Base-by-base conservation (phyloP, 1,284 basidiomycete genomes). In the Puccinia coronata region DNA sequence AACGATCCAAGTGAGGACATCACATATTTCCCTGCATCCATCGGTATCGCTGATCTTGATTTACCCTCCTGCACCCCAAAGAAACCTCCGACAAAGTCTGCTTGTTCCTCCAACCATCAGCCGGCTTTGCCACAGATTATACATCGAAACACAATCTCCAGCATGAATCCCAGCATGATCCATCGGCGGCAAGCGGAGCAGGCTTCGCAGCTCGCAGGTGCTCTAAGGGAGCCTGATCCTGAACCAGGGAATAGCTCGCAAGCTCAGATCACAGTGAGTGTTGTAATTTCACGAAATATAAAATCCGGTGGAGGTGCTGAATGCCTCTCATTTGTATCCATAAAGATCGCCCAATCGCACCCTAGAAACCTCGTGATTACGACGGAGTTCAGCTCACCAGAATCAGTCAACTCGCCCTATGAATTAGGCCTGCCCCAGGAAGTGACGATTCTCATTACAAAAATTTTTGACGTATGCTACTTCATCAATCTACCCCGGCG, bases 391-490 rank as follows among this genome's bases (percentile, higher is more conserved):
- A 41, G 61, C n/a, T 16, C 36, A 41, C 41, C 61, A 63, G 31
- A 3, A 36, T n/a, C 61, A 39, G 2, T n/a, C 51, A n/a, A 39
- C 2, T 63, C 20, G 31, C 4, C 43, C 18, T 31, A 18, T 70
- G 23, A 70, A 20, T 11, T 16, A n/a, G n/a, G 65, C 20, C 67
- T 70, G 12, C 41, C 67, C 4, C 39, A 49, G n/a, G 41, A 20
- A 70, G 18, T 70, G 14, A n/a, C 41, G 8, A 49, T 70, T 28
- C 20, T 70, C 4, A 49, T 70, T 25, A 70, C 67, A 12, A 47
- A 18, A 34, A 51, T 49, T n/a, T 70, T 70, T 31, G 67, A 70
- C 41, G 3, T 49, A 18, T 70, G 41, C 34, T 70, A 70, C 47
- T 47, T 70, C 23, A 47, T 70, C 41, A 47, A 49, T 25, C 18